phyloP scores from a whole-genome alignment of 2,329 filamentous ascomycete species.

The Emericellopsis cladophorae region DNA sequence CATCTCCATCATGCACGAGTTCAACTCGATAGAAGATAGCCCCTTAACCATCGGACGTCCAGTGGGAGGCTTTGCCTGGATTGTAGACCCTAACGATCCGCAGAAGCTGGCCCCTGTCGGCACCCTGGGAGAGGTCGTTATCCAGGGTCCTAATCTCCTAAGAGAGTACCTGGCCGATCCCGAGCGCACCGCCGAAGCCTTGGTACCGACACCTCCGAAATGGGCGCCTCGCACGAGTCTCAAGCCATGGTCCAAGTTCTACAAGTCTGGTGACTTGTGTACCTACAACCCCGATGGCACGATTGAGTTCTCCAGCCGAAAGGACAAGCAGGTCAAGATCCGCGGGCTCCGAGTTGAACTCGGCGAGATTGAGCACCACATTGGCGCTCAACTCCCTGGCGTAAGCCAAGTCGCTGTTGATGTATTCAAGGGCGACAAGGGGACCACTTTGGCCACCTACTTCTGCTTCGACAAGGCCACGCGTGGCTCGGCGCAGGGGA shows the following conservation, averaged over 20 bases:
- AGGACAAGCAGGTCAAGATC: slow-evolving; percentile 26
- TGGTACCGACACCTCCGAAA: background rate
- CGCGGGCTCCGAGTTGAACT: slow-evolving; percentile 38
- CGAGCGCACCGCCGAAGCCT: slow-evolving; percentile 11
- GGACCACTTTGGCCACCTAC: background rate
- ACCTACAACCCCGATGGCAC: slow-evolving; percentile 1
- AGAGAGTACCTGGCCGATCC: slow-evolving; percentile 30
- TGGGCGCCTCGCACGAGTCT: background rate
- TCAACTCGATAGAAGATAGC: background rate
- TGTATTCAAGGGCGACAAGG: slow-evolving; percentile 1
- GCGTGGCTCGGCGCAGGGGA: background rate
- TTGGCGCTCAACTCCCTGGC: background rate
- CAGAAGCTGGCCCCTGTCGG: slow-evolving; percentile 9
- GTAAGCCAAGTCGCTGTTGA: slow-evolving; percentile 3
- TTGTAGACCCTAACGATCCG: slow-evolving; percentile 7
- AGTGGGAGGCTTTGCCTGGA: slow-evolving; percentile 5
- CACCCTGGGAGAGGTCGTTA: slow-evolving; percentile 14
- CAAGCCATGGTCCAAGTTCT: slow-evolving; percentile 3
- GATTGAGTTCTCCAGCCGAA: slow-evolving; percentile 10
- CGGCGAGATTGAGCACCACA: slow-evolving; percentile 4
- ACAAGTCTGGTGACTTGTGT: slow-evolving; percentile 6
- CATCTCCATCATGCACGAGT: slow-evolving; percentile 3
- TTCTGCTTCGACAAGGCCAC: background rate
- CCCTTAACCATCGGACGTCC: slow-evolving; percentile 1
- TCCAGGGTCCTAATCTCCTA: slow-evolving; percentile 21